These are phyloP conservation scores for Eutypa lata DNA, from an alignment of 2,329 filamentous ascomycete genomes.

Conservation along the genomic window DNA sequence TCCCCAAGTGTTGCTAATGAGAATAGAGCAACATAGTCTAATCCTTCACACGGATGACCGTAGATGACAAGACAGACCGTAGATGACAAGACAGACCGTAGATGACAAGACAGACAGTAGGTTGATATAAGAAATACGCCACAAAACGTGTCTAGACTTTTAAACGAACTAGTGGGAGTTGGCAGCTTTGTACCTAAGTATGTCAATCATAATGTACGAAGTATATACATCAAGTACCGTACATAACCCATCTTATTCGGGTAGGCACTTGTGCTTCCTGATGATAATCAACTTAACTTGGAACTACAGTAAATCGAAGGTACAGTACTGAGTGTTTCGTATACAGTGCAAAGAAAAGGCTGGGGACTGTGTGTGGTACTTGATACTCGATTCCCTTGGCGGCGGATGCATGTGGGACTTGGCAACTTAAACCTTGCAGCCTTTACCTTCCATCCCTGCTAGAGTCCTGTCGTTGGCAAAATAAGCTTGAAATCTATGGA, in stretches of 20 bases:
- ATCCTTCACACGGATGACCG: too few species aligned
- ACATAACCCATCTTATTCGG: background rate
- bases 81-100: too few species aligned
- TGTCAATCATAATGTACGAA: too few species aligned
- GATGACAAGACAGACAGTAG: background rate
- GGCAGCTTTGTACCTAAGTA: background rate
- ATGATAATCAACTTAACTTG: too few species aligned
- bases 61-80: too few species aligned
- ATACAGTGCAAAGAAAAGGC: background rate
- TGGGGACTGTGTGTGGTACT: background rate
- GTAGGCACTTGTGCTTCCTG: too few species aligned
- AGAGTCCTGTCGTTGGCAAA: background rate
- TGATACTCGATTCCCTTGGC: background rate
- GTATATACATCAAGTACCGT: too few species aligned
- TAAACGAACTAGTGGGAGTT: background rate
- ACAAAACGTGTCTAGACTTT: background rate
- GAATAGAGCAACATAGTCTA: background rate
- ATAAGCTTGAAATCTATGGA: slow-evolving; percentile 6
- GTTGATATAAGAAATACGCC: background rate
- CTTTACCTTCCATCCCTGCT: background rate
- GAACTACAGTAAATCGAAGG: too few species aligned
- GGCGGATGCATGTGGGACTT: background rate
- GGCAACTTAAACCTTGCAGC: background rate
- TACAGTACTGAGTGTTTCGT: background rate
- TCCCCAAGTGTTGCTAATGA: background rate